phyloP scores from a whole-genome alignment of 108 stramenopile species.

The Cyclotella cryptica region DNA sequence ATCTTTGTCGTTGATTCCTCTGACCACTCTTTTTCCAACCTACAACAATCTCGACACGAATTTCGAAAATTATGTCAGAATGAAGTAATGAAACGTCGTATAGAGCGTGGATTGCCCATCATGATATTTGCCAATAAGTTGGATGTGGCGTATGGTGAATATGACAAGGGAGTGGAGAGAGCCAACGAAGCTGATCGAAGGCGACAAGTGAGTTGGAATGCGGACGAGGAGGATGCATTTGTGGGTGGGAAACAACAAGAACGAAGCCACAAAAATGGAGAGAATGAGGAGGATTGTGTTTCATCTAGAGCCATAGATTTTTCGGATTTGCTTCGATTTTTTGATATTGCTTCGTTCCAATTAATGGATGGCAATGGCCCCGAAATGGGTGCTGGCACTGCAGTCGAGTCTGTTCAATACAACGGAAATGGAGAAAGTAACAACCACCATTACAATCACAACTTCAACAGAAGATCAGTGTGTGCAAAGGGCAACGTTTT shows the following conservation, averaged over 20 bases:
- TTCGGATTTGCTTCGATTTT: conserved; percentile 32
- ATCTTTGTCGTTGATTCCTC: conserved; percentile 66
- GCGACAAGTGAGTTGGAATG: conserved; percentile 34
- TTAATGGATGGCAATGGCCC: background rate
- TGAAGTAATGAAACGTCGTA: conserved; percentile 21
- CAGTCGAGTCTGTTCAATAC: conserved; percentile 9
- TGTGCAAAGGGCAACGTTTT: conserved; percentile 43
- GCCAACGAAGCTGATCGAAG: conserved; percentile 3
- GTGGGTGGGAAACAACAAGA: conserved; percentile 36
- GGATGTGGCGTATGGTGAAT: conserved; percentile 51
- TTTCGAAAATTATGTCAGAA: conserved; percentile 37
- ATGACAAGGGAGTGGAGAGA: conserved; percentile 24
- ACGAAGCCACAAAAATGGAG: conserved; percentile 24
- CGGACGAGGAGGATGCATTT: conserved; percentile 47
- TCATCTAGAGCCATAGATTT: conserved; percentile 37
- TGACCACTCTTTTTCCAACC: conserved; percentile 33
- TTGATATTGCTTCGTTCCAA: conserved; percentile 12
- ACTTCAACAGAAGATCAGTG: conserved; percentile 11
- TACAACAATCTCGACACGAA: conserved; percentile 32
- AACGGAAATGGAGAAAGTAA: conserved; percentile 50
- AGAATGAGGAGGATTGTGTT: conserved; percentile 1
- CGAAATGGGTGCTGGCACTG: conserved; percentile 3
- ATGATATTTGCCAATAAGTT: conserved; percentile 52
- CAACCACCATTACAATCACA: too few relatives aligned
- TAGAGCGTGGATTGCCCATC: conserved; percentile 44